Percentiles rank a stretch among this genome's conserved stretches.
Evolutionary conservation across 768 basidiomycete species (phyloP).

Genomic region (Mrakia gelida): DNA sequence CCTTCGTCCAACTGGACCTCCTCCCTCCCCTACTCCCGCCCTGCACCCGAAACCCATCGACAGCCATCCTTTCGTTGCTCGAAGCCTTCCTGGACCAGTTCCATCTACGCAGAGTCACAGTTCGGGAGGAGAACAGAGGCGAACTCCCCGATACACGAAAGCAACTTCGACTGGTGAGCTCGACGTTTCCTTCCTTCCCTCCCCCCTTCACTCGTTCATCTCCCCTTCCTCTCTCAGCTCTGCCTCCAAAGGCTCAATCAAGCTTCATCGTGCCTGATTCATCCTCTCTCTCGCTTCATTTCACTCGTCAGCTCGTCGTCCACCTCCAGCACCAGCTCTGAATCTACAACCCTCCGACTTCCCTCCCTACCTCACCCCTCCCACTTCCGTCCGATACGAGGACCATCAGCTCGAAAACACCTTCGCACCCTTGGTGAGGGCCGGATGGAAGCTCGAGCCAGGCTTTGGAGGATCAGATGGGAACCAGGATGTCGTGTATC

Average conservation of each 20-base stretch:
- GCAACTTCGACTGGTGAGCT: not conserved
- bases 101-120: not conserved
- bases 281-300: not conserved
- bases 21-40: too few relatives aligned
- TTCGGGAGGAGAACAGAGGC: not conserved
- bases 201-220: not conserved
- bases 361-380: not conserved
- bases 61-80: too few relatives aligned
- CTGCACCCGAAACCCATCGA: too few relatives aligned
- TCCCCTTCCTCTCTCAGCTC: not conserved
- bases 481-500: not conserved
- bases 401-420: not conserved
- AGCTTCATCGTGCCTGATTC: too few relatives aligned
- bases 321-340: not conserved
- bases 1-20: too few relatives aligned
- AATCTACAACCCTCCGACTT: not conserved
- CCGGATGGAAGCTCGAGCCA: not conserved
- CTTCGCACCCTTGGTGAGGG: not conserved
- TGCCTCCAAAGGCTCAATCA: too few relatives aligned
- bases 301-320: not conserved
- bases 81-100: too few relatives aligned
- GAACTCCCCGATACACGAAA: not conserved
- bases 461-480: not conserved
- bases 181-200: not conserved
- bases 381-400: not conserved